phyloP scores from a whole-genome alignment of 257 asterid genomes.

The Apocynum venetum region DNA sequence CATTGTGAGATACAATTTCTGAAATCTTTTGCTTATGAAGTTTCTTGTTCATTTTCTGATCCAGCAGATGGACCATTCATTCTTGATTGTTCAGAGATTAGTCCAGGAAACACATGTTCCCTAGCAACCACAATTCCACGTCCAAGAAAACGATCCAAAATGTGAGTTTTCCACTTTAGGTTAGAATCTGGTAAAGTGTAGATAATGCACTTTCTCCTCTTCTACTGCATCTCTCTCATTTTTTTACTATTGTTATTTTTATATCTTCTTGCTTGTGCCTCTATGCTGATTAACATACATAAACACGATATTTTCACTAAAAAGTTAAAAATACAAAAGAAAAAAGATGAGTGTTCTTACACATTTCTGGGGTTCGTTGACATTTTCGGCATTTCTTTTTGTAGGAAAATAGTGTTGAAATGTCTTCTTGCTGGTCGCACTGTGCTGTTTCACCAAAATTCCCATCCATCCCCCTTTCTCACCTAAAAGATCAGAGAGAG shows the following conservation, averaged over 20 bases:
- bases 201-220: background rate
- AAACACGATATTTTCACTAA: background rate
- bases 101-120: conserved; percentile 35
- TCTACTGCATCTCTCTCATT: background rate
- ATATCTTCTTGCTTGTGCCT: background rate
- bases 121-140: conserved; percentile 32
- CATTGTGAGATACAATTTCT: background rate
- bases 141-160: conserved; percentile 42
- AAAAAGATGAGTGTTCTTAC: background rate
- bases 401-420: background rate
- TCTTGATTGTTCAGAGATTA: conserved; percentile 42
- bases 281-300: background rate
- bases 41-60: conserved; percentile 14
- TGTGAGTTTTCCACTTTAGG: conserved; percentile 20
- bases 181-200: background rate
- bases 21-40: background rate
- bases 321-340: background rate
- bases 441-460: background rate
- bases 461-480: no score
- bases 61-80: conserved; percentile 24
- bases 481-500: no score
- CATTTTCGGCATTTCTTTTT: background rate
- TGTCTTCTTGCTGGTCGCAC: background rate
- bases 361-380: background rate
- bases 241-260: background rate